Percentiles rank a stretch among this genome's conserved stretches.
phyloP scores from a whole-genome alignment of 78 protist genomes.

The Guillardia theta region DNA sequence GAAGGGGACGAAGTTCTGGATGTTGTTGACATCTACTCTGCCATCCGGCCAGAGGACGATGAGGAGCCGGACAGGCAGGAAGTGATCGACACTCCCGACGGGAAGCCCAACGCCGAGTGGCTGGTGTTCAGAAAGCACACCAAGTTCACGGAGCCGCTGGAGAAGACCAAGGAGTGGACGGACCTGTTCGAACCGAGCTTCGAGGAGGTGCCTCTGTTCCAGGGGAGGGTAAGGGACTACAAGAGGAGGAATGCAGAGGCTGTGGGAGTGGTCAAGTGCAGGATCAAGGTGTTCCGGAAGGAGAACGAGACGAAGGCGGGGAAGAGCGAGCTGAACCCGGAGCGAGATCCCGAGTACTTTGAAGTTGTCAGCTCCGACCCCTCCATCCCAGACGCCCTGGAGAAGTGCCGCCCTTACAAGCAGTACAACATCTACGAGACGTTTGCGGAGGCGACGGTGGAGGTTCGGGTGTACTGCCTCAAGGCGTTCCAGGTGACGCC shows the following conservation, averaged over 20 bases:
- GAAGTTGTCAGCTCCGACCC: background rate
- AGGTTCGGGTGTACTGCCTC: background rate
- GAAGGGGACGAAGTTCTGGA: background rate
- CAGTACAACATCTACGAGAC: background rate
- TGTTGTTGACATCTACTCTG: background rate
- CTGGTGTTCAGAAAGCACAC: background rate
- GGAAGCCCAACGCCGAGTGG: background rate
- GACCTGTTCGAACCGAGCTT: background rate
- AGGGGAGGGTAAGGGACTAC: background rate
- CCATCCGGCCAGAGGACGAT: background rate
- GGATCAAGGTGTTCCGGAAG: background rate
- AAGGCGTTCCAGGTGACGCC: constrained; percentile 43
- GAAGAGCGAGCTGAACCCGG: background rate
- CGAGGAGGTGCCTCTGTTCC: constrained; percentile 1
- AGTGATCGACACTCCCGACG: background rate
- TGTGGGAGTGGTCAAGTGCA: background rate
- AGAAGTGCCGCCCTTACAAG: background rate
- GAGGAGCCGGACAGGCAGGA: constrained; percentile 28
- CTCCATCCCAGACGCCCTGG: background rate
- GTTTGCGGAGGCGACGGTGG: background rate
- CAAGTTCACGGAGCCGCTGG: background rate
- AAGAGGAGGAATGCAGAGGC: background rate
- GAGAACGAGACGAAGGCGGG: background rate
- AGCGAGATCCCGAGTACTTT: background rate
- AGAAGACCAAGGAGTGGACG: constrained; percentile 16